Percentiles rank a stretch among this genome's conserved stretches.
Conservation (phyloP, 116 monocot genomes). For the Cymodocea nodosa region DNA sequence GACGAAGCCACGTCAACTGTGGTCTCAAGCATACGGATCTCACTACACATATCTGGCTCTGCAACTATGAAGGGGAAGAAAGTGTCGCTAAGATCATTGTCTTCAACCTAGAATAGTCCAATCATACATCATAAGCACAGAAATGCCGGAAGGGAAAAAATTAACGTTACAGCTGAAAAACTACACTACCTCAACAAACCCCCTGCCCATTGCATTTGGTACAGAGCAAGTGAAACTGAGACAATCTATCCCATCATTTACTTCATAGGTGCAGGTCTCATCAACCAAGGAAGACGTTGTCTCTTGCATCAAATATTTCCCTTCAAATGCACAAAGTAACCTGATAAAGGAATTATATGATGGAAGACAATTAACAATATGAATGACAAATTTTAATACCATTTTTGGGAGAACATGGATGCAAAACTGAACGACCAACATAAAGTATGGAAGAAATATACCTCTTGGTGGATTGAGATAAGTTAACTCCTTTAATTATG, state of each 20-base stretch:
- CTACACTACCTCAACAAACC: conserved; percentile 65
- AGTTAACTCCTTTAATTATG: conserved; percentile 54
- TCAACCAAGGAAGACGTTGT: conserved; percentile 23
- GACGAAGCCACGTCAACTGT: conserved; percentile 12
- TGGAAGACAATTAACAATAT: not conserved
- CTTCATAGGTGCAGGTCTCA: not conserved
- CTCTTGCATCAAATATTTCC: conserved; percentile 59
- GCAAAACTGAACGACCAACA: not conserved
- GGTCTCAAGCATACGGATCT: conserved; percentile 55
- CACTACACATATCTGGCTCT: conserved; percentile 68
- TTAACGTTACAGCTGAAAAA: not conserved
- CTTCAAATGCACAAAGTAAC: conserved; percentile 83
- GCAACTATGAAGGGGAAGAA: conserved; percentile 90
- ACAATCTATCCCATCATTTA: conserved; percentile 16
- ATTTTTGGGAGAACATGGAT: not conserved
- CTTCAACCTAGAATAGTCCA: conserved; percentile 53
- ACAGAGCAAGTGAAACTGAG: conserved; percentile 58
- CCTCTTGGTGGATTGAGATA: conserved; percentile 40
- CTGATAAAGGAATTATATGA: conserved; percentile 20
- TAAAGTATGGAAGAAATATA: conserved; percentile 8
- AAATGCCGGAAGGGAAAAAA: not conserved
- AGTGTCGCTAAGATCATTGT: conserved; percentile 35
- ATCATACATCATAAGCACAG: not conserved
- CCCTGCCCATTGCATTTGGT: conserved; percentile 61
- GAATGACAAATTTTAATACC: not conserved